Conservation (phyloP, 805 yeast species). For the Pichia gijzeniarum region DNA sequence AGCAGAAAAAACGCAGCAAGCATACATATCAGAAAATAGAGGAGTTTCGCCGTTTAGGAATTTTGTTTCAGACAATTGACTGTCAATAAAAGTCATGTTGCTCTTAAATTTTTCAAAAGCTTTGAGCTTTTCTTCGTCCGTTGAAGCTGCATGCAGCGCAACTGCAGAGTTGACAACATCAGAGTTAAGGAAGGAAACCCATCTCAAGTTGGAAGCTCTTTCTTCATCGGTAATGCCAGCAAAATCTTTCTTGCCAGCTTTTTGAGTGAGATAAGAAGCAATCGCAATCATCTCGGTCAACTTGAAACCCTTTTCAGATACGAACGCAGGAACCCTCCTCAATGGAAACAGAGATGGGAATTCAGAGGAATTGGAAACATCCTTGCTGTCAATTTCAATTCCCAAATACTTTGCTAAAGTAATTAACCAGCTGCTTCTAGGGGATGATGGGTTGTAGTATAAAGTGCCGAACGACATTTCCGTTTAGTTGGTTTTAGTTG, state of each 20-base stretch:
- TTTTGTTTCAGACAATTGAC: too few relatives aligned
- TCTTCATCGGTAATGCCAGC: slow-evolving; percentile 55
- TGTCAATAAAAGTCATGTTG: too few relatives aligned
- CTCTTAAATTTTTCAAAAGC: too few relatives aligned
- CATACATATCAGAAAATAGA: too few relatives aligned
- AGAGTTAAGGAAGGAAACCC: slow-evolving; percentile 68
- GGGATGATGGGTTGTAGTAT: neutral
- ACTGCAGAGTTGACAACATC: slow-evolving; percentile 32
- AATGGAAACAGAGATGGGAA: slow-evolving; percentile 5
- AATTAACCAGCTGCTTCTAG: slow-evolving; percentile 8
- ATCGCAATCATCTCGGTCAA: slow-evolving; percentile 8
- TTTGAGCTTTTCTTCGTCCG: too few relatives aligned
- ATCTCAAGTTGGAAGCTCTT: slow-evolving; percentile 56
- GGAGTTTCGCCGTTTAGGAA: too few relatives aligned
- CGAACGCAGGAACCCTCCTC: slow-evolving; percentile 5
- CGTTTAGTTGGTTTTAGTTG: too few relatives aligned
- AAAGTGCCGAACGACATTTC: slow-evolving; percentile 12
- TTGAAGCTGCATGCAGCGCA: too few relatives aligned
- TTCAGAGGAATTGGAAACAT: neutral
- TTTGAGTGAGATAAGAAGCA: slow-evolving; percentile 1
- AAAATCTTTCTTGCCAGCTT: slow-evolving; percentile 33
- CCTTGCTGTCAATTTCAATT: neutral
- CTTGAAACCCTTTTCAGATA: slow-evolving; percentile 3
- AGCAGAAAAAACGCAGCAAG: too few relatives aligned
- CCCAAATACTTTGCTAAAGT: neutral